Base-by-base conservation (phyloP, 2,329 filamentous ascomycete species). In the Talaromyces funiculosus region DNA sequence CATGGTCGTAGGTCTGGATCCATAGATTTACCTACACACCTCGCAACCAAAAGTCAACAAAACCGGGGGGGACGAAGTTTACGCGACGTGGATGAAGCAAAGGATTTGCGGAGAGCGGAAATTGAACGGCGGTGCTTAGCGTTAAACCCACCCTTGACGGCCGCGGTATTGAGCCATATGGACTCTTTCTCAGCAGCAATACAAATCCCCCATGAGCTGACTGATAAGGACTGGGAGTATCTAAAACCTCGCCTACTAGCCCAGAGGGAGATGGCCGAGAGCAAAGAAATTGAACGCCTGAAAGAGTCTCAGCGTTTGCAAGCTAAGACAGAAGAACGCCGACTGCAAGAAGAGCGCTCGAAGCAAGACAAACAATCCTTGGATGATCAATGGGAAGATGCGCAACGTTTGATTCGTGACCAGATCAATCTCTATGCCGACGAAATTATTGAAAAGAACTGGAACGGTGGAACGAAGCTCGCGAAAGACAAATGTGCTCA, bases 181-280 rank as follows among this genome's bases (percentile, higher is more conserved):
- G 82, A 88, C 51, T 86, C 88, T 1, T 93, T 91, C 71, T 84
- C 88, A 68, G 88, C 87, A 38, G 86, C 90, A 31, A 82, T 89
- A 49, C 84, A 90, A 64, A 88, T 90, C 38, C 83, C 84, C 9
- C 81, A 83, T 24, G 86, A 86, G 20, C 77, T 93, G 66, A 86
- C 84, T 64, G 87, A 91, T 62, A 77, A 80, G 59, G 84, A 86
- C 3, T 93, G 89, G 90, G 82, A 84, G 55, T 75, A 87, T 57
- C 78, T 92, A 37, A 85, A 86, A 66, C 85, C 86, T 53, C 85
- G 86, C 62, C 77, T 93, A 14, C 73, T 90, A 35, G 81, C 82
- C 22, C 88, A 92, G 72, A 80, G 86, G 65, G 78, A 81, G 61
- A 81, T 83, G 64, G 87, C 87, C n/a, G 85, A 90, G 72, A 77